These are phyloP conservation scores for Saitozyma podzolica DNA, from an alignment of 768 basidiomycete species.

Conservation along the genomic window DNA sequence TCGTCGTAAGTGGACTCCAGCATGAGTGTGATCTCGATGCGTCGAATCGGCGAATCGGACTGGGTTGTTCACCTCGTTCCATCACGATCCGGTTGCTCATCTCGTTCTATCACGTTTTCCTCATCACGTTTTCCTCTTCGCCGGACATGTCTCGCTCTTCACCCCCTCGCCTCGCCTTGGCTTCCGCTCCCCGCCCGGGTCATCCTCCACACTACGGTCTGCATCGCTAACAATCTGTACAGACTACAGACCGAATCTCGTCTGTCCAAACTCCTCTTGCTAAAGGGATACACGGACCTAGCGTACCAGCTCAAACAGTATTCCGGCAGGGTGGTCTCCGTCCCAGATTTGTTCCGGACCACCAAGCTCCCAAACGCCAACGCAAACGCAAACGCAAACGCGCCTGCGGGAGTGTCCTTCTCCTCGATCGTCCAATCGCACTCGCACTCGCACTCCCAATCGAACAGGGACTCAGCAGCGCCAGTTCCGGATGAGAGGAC, in stretches of 20 bases:
- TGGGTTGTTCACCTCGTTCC: too few species aligned
- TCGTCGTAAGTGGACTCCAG: constrained; percentile 22
- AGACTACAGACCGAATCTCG: constrained; percentile 35
- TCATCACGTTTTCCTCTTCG: too few species aligned
- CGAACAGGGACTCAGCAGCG: neutral
- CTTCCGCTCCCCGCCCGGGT: neutral
- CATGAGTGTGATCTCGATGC: too few species aligned
- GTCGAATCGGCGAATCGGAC: too few species aligned
- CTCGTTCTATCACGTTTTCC: too few species aligned
- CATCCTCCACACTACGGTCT: neutral
- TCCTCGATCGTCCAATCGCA: constrained; percentile 9
- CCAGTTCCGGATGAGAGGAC: too few species aligned
- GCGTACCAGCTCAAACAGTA: constrained; percentile 27
- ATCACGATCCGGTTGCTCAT: too few species aligned
- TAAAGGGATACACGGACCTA: constrained; percentile 32
- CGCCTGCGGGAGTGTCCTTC: neutral
- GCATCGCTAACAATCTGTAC: neutral
- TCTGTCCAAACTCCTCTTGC: constrained; percentile 33
- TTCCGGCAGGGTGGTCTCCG: constrained; percentile 20
- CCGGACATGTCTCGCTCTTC: too few species aligned
- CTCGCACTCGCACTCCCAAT: neutral
- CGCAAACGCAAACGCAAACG: neutral
- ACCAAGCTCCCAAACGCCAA: constrained; percentile 14
- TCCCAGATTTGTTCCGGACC: constrained; percentile 34
- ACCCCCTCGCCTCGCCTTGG: too few species aligned